Percentiles rank a stretch among this genome's conserved stretches.
Conservation (phyloP, 495 filamentous ascomycete genomes). For the Xylaria telfairii region DNA sequence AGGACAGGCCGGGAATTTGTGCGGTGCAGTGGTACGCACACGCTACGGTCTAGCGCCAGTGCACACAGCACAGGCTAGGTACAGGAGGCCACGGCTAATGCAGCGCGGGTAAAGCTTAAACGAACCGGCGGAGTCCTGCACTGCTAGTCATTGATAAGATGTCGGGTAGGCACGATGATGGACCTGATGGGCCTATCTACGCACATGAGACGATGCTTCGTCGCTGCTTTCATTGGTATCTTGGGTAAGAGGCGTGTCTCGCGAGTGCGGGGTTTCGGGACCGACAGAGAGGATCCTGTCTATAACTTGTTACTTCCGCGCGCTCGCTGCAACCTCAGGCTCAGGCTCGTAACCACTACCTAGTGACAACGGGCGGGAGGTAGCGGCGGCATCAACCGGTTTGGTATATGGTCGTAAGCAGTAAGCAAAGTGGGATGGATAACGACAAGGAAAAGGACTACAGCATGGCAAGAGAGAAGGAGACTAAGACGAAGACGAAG, state of each 20-base stretch:
- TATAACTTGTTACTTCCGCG: background rate
- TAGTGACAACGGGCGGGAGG: background rate
- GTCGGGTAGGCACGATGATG: background rate
- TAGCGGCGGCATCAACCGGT: background rate
- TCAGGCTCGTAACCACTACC: background rate
- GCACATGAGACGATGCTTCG: slow-evolving; percentile 14
- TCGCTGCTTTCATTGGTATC: slow-evolving; percentile 11
- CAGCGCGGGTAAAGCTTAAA: slow-evolving; percentile 18
- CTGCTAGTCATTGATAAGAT: slow-evolving; percentile 12
- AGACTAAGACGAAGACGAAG: background rate
- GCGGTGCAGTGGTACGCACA: background rate
- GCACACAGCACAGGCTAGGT: no score
- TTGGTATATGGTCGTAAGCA: background rate
- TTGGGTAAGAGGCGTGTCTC: slow-evolving; percentile 6
- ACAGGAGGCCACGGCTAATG: slow-evolving; percentile 20
- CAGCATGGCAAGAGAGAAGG: slow-evolving; percentile 2
- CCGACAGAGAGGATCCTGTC: slow-evolving; percentile 3
- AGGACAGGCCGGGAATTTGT: background rate
- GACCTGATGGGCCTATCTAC: background rate
- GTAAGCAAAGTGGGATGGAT: slow-evolving; percentile 4
- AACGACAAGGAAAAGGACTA: background rate
- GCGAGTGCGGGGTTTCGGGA: slow-evolving; percentile 23
- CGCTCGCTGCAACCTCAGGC: slow-evolving; percentile 12
- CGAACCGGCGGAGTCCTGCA: slow-evolving; percentile 22
- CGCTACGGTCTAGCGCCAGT: slow-evolving; percentile 1